Evolutionary conservation across 805 yeast genomes (phyloP).

Genomic region (Candida arabinofermentans): DNA sequence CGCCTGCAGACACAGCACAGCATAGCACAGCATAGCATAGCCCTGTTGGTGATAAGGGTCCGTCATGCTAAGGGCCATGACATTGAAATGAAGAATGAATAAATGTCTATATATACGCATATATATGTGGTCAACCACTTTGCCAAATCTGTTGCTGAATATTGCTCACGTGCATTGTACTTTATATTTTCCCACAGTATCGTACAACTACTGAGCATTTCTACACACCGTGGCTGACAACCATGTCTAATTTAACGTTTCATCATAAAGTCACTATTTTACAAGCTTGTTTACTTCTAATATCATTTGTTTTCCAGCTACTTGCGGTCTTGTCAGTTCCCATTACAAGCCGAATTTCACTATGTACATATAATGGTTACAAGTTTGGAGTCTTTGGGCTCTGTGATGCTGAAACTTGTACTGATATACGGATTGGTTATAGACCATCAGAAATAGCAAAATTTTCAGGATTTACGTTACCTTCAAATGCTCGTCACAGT

Average conservation of each 20-base stretch:
- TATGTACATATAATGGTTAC: constrained; percentile 47
- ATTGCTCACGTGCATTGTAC: too few relatives aligned
- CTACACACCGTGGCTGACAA: neutral
- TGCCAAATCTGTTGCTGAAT: too few relatives aligned
- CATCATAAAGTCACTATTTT: constrained; percentile 18
- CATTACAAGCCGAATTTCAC: constrained; percentile 41
- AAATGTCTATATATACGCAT: too few relatives aligned
- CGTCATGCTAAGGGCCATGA: too few relatives aligned
- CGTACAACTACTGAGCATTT: too few relatives aligned
- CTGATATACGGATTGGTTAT: constrained; percentile 42
- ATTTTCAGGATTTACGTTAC: constrained; percentile 42
- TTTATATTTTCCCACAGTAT: too few relatives aligned
- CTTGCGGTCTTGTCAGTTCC: constrained; percentile 62
- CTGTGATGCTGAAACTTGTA: constrained; percentile 43
- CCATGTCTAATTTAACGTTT: constrained; percentile 3
- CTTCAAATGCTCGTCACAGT: constrained; percentile 55
- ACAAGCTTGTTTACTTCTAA: constrained; percentile 31
- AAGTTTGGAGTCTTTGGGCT: constrained; percentile 71
- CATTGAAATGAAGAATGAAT: too few relatives aligned
- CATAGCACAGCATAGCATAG: too few relatives aligned
- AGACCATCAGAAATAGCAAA: constrained; percentile 28
- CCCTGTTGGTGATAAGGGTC: too few relatives aligned
- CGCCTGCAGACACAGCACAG: too few relatives aligned
- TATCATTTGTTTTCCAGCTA: constrained; percentile 55
- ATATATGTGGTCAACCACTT: too few relatives aligned